Base-by-base conservation (phyloP, 192 early-diverging fungal species). In the Jimgerdemannia flammicorona region DNA sequence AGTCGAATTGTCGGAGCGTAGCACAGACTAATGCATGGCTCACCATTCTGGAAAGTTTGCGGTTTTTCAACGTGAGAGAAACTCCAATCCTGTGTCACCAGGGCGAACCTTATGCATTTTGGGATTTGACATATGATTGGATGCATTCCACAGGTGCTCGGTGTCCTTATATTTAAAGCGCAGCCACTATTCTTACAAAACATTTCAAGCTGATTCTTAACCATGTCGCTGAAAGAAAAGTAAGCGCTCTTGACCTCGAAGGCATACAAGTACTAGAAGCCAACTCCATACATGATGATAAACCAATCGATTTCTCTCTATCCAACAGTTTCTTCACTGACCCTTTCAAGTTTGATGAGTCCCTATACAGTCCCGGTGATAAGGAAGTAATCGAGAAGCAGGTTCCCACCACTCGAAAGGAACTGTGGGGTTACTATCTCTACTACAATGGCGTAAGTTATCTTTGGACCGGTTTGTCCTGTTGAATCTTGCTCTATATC, bases 361-460 rank as follows among this genome's bases (percentile, higher is more conserved):
- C 64, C 78, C 20, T 76, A 78, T 73, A 64, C 65, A 42, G 67
- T 63, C 70, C 77, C 3, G 67, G 73, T 18, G 43, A 19, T 4
- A 67, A 44, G 6, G 42, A 70, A 39, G 66, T 44, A 3, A 74
- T 75, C 14, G 43, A 54, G 39, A 41, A 44, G 4, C 80, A 81
- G 66, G 76, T 77, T 43, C 59, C 73, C 8, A 73, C 77, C 43
- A 75, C 80, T 14, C 77, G 75, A 40, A 69, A 71, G 41, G 80
- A 81, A 20, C 59, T 81, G 40, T 72, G 73, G 77, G 69, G 69
- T 19, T 81, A 81, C 65, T 81, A 81, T 66, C 72, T 81, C 14
- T 81, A 81, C 44, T 81, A 81, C 69, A 81, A 81, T 75, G 80
- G 76, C 17, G 75, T 77, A 72, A 72, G 70, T 76, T 19, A 7